phyloP scores from a whole-genome alignment of 176 grass and related monocot genomes.

The Aegilops umbellulata region DNA sequence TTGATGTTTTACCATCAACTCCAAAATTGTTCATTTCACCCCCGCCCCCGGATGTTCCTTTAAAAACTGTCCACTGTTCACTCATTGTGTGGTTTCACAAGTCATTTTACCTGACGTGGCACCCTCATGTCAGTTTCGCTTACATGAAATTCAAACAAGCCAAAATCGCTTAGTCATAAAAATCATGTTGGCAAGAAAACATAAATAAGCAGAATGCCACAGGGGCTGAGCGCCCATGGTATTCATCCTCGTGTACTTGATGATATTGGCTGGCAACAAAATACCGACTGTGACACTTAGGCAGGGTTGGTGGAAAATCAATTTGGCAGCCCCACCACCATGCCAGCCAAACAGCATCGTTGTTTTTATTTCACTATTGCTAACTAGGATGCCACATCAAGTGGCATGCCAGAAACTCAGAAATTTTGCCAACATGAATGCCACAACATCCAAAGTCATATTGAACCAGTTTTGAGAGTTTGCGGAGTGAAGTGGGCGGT shows the following conservation, averaged over 20 bases:
- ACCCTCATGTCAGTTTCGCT: neutral
- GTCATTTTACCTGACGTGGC: neutral
- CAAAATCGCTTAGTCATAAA: neutral
- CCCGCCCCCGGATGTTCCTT: no score
- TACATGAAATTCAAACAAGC: neutral
- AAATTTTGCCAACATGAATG: neutral
- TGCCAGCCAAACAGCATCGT: neutral
- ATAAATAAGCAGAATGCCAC: neutral
- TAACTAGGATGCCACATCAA: neutral
- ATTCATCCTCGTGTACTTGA: neutral
- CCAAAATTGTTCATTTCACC: no score
- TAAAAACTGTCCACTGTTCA: neutral
- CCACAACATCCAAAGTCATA: neutral
- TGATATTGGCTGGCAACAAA: neutral
- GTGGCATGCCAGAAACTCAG: neutral
- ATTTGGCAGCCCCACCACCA: neutral
- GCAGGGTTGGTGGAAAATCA: neutral
- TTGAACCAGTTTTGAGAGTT: neutral
- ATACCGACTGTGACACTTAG: neutral
- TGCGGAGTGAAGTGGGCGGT: neutral
- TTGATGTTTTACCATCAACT: neutral
- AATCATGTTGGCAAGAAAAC: neutral
- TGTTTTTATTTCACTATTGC: neutral
- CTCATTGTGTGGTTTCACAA: neutral
- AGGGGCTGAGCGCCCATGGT: neutral